Conservation (phyloP, 441 rosid species). For the Jatropha podagrica region DNA sequence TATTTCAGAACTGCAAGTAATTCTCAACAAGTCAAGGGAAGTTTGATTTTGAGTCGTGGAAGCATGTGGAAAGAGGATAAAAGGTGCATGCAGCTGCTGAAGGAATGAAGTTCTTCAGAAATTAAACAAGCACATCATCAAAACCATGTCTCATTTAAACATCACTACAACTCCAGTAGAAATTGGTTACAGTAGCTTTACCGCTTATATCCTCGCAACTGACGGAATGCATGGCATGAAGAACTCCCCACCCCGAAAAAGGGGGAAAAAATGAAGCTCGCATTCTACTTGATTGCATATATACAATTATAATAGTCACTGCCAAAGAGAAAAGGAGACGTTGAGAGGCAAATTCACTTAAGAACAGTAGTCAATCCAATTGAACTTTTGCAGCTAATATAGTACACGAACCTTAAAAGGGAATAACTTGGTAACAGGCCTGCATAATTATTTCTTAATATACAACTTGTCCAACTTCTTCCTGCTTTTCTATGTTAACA, state of each 20-base stretch:
- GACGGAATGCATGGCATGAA: conserved; percentile 10
- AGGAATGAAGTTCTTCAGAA: neutral
- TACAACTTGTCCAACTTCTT: conserved; percentile 24
- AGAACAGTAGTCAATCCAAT: neutral
- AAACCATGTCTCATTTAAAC: conserved; percentile 1
- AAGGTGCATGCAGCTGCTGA: neutral
- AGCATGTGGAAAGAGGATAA: neutral
- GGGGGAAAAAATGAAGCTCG: neutral
- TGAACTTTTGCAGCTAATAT: conserved; percentile 1
- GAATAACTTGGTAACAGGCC: conserved; percentile 15
- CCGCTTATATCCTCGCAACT: conserved; percentile 22
- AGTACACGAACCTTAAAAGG: conserved; percentile 28
- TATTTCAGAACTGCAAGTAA: neutral
- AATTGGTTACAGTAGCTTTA: neutral
- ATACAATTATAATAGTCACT: conserved; percentile 29
- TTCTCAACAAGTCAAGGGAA: neutral
- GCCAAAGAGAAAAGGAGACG: conserved; percentile 14
- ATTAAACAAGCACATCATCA: neutral
- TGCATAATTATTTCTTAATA: conserved; percentile 19
- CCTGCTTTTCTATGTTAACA: conserved; percentile 31
- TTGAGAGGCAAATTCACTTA: conserved; percentile 7
- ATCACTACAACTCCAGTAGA: neutral
- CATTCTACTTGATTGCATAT: conserved; percentile 10
- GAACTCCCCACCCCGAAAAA: neutral
- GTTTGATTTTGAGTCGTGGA: neutral